phyloP scores from a whole-genome alignment of 805 yeast species.

The Candida xiaguanensis region DNA sequence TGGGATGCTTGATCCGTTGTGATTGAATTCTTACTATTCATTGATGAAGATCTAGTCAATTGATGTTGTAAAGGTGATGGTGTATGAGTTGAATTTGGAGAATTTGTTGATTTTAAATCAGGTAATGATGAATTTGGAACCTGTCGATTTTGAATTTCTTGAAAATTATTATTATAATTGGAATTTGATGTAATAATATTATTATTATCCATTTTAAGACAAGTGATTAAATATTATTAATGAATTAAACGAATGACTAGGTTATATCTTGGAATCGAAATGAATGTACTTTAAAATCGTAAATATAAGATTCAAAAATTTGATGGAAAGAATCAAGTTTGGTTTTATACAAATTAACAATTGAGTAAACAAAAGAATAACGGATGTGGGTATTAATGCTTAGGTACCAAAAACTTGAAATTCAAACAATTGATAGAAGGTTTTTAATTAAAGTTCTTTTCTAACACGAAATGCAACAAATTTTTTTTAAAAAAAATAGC shows the following conservation, averaged over 20 bases:
- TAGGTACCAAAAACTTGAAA: too few species aligned
- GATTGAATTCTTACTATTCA: constrained; percentile 12
- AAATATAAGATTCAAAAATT: background rate
- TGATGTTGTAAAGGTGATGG: constrained; percentile 17
- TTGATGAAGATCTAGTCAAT: constrained; percentile 15
- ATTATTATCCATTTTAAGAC: background rate
- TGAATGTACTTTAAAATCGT: background rate
- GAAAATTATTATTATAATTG: constrained; percentile 10
- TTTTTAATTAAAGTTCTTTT: background rate
- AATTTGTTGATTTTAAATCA: background rate
- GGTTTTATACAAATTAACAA: background rate
- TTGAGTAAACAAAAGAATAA: too few species aligned
- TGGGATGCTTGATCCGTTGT: constrained; percentile 1
- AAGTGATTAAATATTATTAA: background rate
- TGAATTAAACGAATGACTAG: background rate
- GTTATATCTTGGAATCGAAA: background rate
- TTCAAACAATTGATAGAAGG: background rate
- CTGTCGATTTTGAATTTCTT: constrained; percentile 8
- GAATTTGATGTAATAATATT: background rate
- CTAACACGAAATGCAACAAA: background rate
- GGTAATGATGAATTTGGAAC: background rate
- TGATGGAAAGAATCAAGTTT: background rate
- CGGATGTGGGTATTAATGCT: too few species aligned
- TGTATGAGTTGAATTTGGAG: background rate
- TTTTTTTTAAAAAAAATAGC: too few species aligned